Evolutionary conservation across 306 rosid genomes (phyloP), one percentile per base, ranked within the genome.

Genomic region (Boehmeria nivea): DNA sequence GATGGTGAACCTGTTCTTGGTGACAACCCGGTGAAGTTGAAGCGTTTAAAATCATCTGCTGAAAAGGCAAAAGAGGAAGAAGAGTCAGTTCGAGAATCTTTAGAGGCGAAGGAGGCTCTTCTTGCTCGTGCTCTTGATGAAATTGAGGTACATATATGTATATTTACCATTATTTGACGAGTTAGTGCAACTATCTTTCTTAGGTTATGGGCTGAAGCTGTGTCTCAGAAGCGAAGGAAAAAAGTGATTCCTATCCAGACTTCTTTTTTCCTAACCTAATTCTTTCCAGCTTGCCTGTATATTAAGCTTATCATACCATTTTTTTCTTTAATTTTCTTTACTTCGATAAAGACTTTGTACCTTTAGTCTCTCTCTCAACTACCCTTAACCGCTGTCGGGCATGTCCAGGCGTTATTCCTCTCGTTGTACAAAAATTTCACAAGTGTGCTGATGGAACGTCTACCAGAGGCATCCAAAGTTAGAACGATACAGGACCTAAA

Each of bases 1-100:
- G 99, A 93, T 65, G 86, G 95, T 44, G 99, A 93, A 66, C 96
- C 99, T 63, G 94, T 93, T 75, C 64, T 85, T 64, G 99, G 99
- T 19, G 99, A 93, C 42, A 93, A 83, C 66, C 99, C 96, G 21
- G 72, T 45, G 48, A 79, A 79, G 61, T 46, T 85, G 81, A 93
- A 72, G 79, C 93, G 94, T 31, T 76, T 93, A 81, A 87, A 85
- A 73, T 79, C 72, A 16, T 74, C 61, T 52, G 82, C 87, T 53
- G 96, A 83, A 62, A 93, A 87, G 71, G 72, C 86, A 12, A 79
- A 73, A 77, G 95, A 81, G 77, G 96, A 83, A 60, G 93, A 71
- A 50, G 52, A 74, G 61, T 83, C 94, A 20, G 66, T 76, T 57
- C 78, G 56, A 58, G 89, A 93, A 56, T 83, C 96, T 65, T 51